Evolutionary conservation across 1,139 yeast genomes (phyloP).

Genomic region (Geotrichum aggregatum): DNA sequence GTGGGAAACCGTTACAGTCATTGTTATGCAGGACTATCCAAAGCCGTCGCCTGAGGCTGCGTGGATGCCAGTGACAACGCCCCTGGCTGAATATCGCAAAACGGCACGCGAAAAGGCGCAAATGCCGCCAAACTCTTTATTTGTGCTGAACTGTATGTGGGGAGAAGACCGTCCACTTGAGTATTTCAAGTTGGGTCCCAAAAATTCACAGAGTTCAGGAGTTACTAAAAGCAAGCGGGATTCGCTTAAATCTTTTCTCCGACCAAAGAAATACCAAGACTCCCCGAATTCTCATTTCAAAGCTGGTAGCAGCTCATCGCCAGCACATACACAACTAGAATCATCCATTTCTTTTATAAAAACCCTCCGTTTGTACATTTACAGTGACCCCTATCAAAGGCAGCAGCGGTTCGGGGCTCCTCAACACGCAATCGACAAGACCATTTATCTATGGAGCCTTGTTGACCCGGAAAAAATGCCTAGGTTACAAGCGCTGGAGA

Average conservation of each 20-base stretch:
- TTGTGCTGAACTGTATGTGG: constrained; percentile 5
- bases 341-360: constrained; percentile 1
- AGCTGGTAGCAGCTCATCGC: not conserved
- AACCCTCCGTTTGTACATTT: not conserved
- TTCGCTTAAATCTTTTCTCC: not conserved
- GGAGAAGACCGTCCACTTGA: not conserved
- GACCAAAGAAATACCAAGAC: not conserved
- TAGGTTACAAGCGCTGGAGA: not conserved
- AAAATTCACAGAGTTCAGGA: too few species aligned
- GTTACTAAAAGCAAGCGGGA: not conserved
- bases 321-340: not conserved
- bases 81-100: not conserved
- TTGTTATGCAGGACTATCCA: not conserved
- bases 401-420: too few species aligned
- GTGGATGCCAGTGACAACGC: too few species aligned
- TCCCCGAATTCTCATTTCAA: not conserved
- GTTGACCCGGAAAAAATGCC: constrained; percentile 1
- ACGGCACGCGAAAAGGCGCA: not conserved
- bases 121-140: not conserved
- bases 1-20: constrained; percentile 1
- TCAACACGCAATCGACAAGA: not conserved
- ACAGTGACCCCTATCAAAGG: not conserved
- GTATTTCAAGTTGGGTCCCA: not conserved
- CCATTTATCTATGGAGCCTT: not conserved
- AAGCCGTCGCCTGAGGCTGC: too few species aligned